Base-by-base conservation (phyloP, 148 eudicot species). In the Fagopyrum tataricum region DNA sequence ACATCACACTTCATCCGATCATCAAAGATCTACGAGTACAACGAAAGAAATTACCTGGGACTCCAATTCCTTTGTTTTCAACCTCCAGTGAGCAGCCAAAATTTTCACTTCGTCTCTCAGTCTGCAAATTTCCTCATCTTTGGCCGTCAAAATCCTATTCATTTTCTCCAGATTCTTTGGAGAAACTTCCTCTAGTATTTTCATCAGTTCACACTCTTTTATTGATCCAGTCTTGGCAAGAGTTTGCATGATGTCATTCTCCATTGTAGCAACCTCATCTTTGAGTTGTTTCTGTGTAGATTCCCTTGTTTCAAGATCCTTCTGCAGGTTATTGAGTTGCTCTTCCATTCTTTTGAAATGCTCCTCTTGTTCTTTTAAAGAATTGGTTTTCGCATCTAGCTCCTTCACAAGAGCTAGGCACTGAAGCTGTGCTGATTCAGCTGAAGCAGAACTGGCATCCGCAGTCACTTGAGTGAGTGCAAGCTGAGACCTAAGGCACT, bases 11-110 rank as follows among this genome's bases (percentile, higher is more conserved):
- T 15, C 43, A 64, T 64, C 15, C 15, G 9, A 14, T 31, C 10
- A 37, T 4, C 37, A 14, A 12, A 64, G 17, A 39, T 18, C 68
- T n/a, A 31, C 2, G 37, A 31, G 1, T 24, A 41, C 67, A 64
- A 37, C 17, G 7, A 31, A 64, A 37, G 42, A n/a, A 26, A 14
- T 53, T 53, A 91, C 98, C 91, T 94, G 98, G 3, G 89, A 82
- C 78, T 91, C 98, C 78, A 94, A 59, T 71, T 94, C 98, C 80
- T 85, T 82, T 26, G 90, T 87, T 77, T 91, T 94, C 43, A 94
- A 83, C 83, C 87, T 94, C 97, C 97, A 94, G 70, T 94, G 97
- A 67, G 90, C 85, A 61, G 98, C 89, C 79, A 91, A 84, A 71
- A 91, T 72, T 82, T 84, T 84, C 20, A 91, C 84, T 67, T 94